A percentile compares a stretch with the other conserved stretches of the same genome.
These are phyloP conservation scores for Penicillium hordei DNA, from an alignment of 2,329 filamentous ascomycete genomes.

Conservation along the genomic window DNA sequence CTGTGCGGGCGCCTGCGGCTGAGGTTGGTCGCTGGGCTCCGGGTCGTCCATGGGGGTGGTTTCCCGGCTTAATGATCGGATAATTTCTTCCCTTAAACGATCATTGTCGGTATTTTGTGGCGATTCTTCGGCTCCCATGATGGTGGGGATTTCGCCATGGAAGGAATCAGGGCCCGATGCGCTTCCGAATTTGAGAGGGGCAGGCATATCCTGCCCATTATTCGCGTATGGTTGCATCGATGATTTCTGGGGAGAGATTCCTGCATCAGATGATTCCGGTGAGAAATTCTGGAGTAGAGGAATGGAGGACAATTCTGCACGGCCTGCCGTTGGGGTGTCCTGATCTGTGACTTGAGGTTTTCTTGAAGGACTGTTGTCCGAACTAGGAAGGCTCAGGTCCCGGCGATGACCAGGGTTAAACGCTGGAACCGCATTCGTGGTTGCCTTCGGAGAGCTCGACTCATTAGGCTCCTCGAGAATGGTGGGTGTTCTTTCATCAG, in stretches of 20 bases:
- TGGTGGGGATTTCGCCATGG: slow-evolving; percentile 31
- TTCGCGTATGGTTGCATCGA: slow-evolving; percentile 9
- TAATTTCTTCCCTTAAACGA: slow-evolving; percentile 49
- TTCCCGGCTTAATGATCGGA: slow-evolving; percentile 47
- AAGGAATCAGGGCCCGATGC: slow-evolving; percentile 18
- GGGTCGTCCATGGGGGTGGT: slow-evolving; percentile 33
- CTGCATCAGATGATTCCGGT: slow-evolving; percentile 12
- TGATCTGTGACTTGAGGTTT: slow-evolving; percentile 54
- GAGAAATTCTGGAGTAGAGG: slow-evolving; percentile 27
- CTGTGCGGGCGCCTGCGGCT: slow-evolving; percentile 26
- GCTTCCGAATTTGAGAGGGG: slow-evolving; percentile 37
- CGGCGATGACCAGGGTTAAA: slow-evolving; percentile 58
- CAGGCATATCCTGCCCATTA: slow-evolving; percentile 26
- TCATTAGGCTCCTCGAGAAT: slow-evolving; percentile 56
- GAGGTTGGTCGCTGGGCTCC: slow-evolving; percentile 23
- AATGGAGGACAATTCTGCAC: slow-evolving; percentile 46
- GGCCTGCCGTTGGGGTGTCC: slow-evolving; percentile 43
- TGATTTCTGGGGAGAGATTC: slow-evolving; percentile 3
- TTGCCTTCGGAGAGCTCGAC: slow-evolving; percentile 23
- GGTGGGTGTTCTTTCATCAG: slow-evolving; percentile 50
- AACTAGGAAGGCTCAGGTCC: slow-evolving; percentile 59
- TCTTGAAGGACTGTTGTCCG: slow-evolving; percentile 61
- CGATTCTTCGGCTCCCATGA: slow-evolving; percentile 37
- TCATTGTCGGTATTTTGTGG: slow-evolving; percentile 46
- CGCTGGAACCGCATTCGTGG: slow-evolving; percentile 29